Evolutionary conservation across 2,329 filamentous ascomycete genomes (phyloP).

Genomic region (Harringtonia lauricola): DNA sequence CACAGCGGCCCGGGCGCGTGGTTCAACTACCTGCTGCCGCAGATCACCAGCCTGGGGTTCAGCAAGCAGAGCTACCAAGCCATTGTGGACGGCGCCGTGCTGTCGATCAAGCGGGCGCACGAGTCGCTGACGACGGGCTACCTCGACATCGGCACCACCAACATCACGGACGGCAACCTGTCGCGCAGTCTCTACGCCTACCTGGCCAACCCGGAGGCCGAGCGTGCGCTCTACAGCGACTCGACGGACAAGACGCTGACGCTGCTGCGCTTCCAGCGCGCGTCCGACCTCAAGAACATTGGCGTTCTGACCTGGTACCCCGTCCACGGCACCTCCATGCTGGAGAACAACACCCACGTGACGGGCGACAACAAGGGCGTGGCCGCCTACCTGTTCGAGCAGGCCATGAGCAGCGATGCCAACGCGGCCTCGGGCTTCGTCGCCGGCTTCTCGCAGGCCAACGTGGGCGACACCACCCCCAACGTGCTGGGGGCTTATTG

Average conservation of each 20-base stretch:
- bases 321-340: conserved; percentile 82
- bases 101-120: conserved; percentile 76
- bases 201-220: conserved; percentile 68
- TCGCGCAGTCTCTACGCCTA: conserved; percentile 87
- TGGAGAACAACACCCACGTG: conserved; percentile 83
- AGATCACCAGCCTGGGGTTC: conserved; percentile 82
- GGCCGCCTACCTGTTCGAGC: conserved; percentile 75
- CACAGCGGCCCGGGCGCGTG: conserved; percentile 87
- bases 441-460: conserved; percentile 85
- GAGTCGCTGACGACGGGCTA: conserved; percentile 57
- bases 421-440: conserved; percentile 60
- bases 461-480: conserved; percentile 81
- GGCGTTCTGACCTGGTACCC: conserved; percentile 86
- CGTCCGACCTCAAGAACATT: conserved; percentile 63
- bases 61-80: conserved; percentile 78
- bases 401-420: conserved; percentile 43
- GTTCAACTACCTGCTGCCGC: conserved; percentile 88
- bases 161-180: conserved; percentile 67
- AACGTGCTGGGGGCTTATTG: conserved; percentile 84
- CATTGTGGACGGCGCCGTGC: conserved; percentile 74
- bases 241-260: conserved; percentile 60
- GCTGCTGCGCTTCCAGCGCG: conserved; percentile 64
- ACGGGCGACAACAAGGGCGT: conserved; percentile 97
- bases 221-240: conserved; percentile 56
- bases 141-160: conserved; percentile 57